These are phyloP conservation scores for Cyberlindnera sargentensis DNA, from an alignment of 805 yeast genomes.

Conservation along the genomic window DNA sequence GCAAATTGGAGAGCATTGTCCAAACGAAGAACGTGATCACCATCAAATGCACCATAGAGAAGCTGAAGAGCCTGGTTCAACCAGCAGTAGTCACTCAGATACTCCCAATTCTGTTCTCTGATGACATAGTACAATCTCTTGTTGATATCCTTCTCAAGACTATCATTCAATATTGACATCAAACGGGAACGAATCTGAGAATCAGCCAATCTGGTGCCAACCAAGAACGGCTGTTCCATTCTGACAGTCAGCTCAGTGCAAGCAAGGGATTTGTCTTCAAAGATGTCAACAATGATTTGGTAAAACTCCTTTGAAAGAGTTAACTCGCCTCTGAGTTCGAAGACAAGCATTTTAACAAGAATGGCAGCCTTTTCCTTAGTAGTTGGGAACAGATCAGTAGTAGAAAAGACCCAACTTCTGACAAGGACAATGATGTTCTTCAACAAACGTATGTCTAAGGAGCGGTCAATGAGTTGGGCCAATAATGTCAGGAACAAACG, in stretches of 20 bases:
- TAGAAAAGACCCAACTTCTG: conserved; percentile 83
- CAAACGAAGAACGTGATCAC: conserved; percentile 39
- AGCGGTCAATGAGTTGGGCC: conserved; percentile 86
- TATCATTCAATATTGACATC: conserved; percentile 70
- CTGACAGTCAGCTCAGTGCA: conserved; percentile 87
- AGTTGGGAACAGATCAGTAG: conserved; percentile 83
- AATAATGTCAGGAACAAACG: conserved; percentile 78
- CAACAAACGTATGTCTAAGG: conserved; percentile 69
- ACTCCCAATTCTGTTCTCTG: conserved; percentile 98
- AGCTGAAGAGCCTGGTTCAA: conserved; percentile 87
- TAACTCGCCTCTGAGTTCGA: conserved; percentile 82
- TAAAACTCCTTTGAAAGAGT: conserved; percentile 73
- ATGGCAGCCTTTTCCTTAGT: conserved; percentile 95
- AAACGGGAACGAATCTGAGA: conserved; percentile 66
- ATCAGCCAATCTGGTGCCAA: conserved; percentile 83
- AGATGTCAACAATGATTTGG: conserved; percentile 79
- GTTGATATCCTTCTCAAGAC: conserved; percentile 69
- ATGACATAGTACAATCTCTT: conserved; percentile 80
- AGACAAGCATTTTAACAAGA: conserved; percentile 86
- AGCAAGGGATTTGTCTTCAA: conserved; percentile 69
- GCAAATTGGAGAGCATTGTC: conserved; percentile 47
- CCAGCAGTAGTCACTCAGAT: conserved; percentile 90
- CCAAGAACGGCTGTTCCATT: conserved; percentile 93
- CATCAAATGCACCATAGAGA: conserved; percentile 69
- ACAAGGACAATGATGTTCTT: conserved; percentile 72